Percentiles rank a stretch among this genome's conserved stretches.
These are phyloP conservation scores for Beverwykella pulmonaria DNA, from an alignment of 495 filamentous ascomycete genomes.

Conservation along the genomic window DNA sequence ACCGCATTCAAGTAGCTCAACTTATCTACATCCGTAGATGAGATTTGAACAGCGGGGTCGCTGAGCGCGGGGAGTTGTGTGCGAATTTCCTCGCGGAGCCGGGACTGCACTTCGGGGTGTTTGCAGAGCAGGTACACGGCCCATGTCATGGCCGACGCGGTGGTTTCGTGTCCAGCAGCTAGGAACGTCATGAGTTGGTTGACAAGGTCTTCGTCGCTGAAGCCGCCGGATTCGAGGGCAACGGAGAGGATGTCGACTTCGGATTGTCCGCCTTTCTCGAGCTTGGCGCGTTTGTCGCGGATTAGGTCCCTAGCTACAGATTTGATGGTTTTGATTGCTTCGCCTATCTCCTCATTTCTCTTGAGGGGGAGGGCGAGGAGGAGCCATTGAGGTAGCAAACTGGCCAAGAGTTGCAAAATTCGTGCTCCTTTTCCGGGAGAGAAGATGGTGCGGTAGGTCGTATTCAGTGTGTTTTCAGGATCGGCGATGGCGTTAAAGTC, in stretches of 20 bases:
- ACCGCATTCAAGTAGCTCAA: conserved; percentile 65
- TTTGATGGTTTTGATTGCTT: conserved; percentile 62
- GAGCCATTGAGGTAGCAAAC: conserved; percentile 56
- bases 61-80: conserved; percentile 62
- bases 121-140: conserved; percentile 61
- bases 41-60: conserved; percentile 51
- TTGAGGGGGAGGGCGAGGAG: conserved; percentile 62
- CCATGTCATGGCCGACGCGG: conserved; percentile 63
- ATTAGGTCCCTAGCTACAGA: conserved; percentile 67
- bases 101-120: conserved; percentile 58
- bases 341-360: conserved; percentile 63
- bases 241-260: conserved; percentile 82
- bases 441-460: conserved; percentile 68
- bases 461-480: conserved; percentile 63
- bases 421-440: conserved; percentile 47
- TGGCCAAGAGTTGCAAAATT: conserved; percentile 51
- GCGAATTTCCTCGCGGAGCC: conserved; percentile 64
- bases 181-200: conserved; percentile 97
- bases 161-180: conserved; percentile 85
- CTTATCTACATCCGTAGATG: conserved; percentile 55
- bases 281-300: conserved; percentile 63
- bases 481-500: conserved; percentile 75
- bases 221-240: conserved; percentile 73
- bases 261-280: conserved; percentile 52
- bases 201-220: conserved; percentile 76